A percentile compares a stretch with the other conserved stretches of the same genome.
These are phyloP conservation scores for Sugiyamaella marilandica DNA, from an alignment of 805 yeast genomes.

Conservation along the genomic window DNA sequence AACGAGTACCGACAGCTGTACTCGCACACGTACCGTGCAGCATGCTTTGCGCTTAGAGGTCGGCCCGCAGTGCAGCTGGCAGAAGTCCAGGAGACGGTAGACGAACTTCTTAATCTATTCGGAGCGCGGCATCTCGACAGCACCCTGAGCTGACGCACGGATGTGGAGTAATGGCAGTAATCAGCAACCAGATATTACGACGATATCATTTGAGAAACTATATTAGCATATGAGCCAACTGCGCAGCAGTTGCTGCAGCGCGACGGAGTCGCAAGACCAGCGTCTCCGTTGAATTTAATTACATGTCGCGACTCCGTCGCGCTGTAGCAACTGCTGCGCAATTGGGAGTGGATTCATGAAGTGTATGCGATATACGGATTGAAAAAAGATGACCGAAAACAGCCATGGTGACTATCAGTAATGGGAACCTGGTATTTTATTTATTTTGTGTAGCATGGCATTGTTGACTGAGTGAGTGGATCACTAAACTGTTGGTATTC, in stretches of 20 bases:
- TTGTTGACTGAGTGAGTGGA: not conserved
- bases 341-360: too few relatives aligned
- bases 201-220: not conserved
- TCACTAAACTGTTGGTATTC: too few relatives aligned
- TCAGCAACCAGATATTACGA: too few relatives aligned
- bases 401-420: not conserved
- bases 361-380: too few relatives aligned
- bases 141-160: not conserved
- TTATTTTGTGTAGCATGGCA: not conserved
- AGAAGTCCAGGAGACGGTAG: conserved; percentile 21
- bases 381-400: too few relatives aligned
- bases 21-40: conserved; percentile 26
- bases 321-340: too few relatives aligned
- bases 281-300: too few relatives aligned
- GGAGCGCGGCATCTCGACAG: not conserved
- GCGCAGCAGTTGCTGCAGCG: too few relatives aligned
- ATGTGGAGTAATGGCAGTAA: not conserved
- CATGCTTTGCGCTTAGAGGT: conserved; percentile 27
- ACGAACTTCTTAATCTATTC: conserved; percentile 13
- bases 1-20: conserved; percentile 29
- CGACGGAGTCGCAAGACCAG: too few relatives aligned
- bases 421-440: not conserved
- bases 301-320: too few relatives aligned
- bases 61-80: conserved; percentile 7
- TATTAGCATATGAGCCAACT: too few relatives aligned